A percentile compares a stretch with the other conserved stretches of the same genome.
phyloP scores from a whole-genome alignment of 2,329 filamentous ascomycete genomes.

The Aspergillus sp. region DNA sequence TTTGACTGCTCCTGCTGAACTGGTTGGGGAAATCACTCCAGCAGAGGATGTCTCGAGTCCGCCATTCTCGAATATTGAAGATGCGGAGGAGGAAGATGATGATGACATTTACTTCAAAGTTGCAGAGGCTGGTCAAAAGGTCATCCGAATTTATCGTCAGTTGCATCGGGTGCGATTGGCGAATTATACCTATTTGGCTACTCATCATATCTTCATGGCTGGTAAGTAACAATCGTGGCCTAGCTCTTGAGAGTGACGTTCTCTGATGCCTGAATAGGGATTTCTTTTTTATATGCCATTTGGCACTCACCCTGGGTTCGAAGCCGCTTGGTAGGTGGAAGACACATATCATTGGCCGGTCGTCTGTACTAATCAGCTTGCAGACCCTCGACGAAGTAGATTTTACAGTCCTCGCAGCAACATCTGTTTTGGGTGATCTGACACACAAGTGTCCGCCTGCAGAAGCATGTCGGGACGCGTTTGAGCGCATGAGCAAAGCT shows the following conservation, averaged over 20 bases:
- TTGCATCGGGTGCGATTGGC: constrained; percentile 80
- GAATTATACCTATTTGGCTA: constrained; percentile 92
- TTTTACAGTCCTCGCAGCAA: constrained; percentile 87
- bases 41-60: constrained; percentile 54
- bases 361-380: not conserved
- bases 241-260: not conserved
- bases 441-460: constrained; percentile 93
- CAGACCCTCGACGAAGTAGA: constrained; percentile 90
- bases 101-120: constrained; percentile 90
- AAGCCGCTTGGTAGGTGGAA: constrained; percentile 63
- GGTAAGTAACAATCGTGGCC: constrained; percentile 44
- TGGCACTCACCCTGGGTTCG: constrained; percentile 91
- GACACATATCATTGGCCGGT: too few relatives aligned
- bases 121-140: constrained; percentile 87
- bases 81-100: constrained; percentile 72
- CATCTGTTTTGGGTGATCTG: constrained; percentile 82
- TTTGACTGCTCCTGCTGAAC: constrained; percentile 71
- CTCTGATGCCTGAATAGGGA: constrained; percentile 38
- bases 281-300: constrained; percentile 92
- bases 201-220: constrained; percentile 95
- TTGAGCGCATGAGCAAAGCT: constrained; percentile 88
- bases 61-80: constrained; percentile 37
- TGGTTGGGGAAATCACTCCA: constrained; percentile 66
- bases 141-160: constrained; percentile 81
- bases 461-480: constrained; percentile 88